phyloP scores from a whole-genome alignment of 768 basidiomycete species.

The Symmetrospora coprosmae region DNA sequence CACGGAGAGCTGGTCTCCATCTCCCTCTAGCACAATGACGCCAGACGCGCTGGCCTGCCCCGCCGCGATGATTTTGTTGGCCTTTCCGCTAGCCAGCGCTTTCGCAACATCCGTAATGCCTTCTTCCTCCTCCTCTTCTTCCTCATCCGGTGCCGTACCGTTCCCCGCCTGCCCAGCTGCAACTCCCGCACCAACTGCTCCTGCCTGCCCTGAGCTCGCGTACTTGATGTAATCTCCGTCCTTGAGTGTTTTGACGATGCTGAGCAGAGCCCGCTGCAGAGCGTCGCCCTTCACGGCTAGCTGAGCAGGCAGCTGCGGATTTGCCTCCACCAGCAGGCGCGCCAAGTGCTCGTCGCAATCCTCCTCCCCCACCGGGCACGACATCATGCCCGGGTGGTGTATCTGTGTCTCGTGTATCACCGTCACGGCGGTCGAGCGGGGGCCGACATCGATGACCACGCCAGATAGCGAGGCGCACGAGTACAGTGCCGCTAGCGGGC shows the following conservation, averaged over 20 bases:
- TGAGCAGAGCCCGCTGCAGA: constrained; percentile 47
- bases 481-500: constrained; percentile 71
- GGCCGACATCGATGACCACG: constrained; percentile 66
- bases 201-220: too few relatives aligned
- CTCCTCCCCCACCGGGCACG: constrained; percentile 52
- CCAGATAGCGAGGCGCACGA: constrained; percentile 58
- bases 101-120: constrained; percentile 82
- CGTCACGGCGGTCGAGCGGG: constrained; percentile 54
- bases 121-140: constrained; percentile 58
- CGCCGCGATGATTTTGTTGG: constrained; percentile 69
- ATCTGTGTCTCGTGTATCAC: constrained; percentile 63
- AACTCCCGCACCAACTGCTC: too few relatives aligned
- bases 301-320: constrained; percentile 49
- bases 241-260: constrained; percentile 30
- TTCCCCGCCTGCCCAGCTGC: not conserved
- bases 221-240: constrained; percentile 20
- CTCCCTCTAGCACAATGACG: constrained; percentile 46
- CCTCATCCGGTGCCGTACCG: constrained; percentile 28
- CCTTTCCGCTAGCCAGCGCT: constrained; percentile 76
- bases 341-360: constrained; percentile 67
- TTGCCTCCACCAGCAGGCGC: constrained; percentile 50
- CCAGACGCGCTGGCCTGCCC: constrained; percentile 50
- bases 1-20: constrained; percentile 68
- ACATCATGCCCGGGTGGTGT: constrained; percentile 45
- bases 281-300: constrained; percentile 52